Evolutionary conservation across 495 filamentous ascomycete genomes (phyloP).

Genomic region (Aspergillus funiculosus): DNA sequence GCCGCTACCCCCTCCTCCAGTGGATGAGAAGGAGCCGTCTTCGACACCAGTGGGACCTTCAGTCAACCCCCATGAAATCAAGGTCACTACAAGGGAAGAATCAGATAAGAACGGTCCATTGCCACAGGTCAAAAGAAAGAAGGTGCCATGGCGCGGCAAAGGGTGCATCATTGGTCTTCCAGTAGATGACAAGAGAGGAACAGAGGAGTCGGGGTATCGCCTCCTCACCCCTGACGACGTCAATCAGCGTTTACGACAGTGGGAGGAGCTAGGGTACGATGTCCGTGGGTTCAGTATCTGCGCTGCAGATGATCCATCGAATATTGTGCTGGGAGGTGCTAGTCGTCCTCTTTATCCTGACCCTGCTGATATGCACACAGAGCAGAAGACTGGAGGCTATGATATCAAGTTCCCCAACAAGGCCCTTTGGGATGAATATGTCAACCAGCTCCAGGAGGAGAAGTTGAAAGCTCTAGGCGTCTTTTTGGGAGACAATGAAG

Average conservation of each 20-base stretch:
- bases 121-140: slow-evolving; percentile 35
- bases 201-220: slow-evolving; percentile 50
- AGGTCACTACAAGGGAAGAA: slow-evolving; percentile 13
- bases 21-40: slow-evolving; percentile 21
- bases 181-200: slow-evolving; percentile 56
- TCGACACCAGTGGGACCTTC: slow-evolving; percentile 1
- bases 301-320: slow-evolving; percentile 29
- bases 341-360: slow-evolving; percentile 72
- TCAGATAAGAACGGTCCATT: slow-evolving; percentile 18
- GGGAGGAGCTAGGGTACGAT: slow-evolving; percentile 72
- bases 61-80: slow-evolving; percentile 5
- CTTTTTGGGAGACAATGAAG: slow-evolving; percentile 65
- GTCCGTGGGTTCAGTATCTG: slow-evolving; percentile 64
- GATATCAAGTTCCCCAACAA: slow-evolving; percentile 71
- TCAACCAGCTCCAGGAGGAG: slow-evolving; percentile 72
- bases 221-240: slow-evolving; percentile 57
- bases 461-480: slow-evolving; percentile 90
- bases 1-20: slow-evolving; percentile 43
- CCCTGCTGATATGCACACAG: slow-evolving; percentile 49
- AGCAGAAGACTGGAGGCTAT: slow-evolving; percentile 48
- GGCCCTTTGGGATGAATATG: slow-evolving; percentile 77
- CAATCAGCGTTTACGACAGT: slow-evolving; percentile 57
- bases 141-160: slow-evolving; percentile 63
- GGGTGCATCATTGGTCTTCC: slow-evolving; percentile 67
- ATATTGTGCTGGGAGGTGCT: slow-evolving; percentile 43